Evolutionary conservation across 345 rosid species (phyloP), one percentile per base, ranked within the genome.

Genomic region (Alliaria petiolata): DNA sequence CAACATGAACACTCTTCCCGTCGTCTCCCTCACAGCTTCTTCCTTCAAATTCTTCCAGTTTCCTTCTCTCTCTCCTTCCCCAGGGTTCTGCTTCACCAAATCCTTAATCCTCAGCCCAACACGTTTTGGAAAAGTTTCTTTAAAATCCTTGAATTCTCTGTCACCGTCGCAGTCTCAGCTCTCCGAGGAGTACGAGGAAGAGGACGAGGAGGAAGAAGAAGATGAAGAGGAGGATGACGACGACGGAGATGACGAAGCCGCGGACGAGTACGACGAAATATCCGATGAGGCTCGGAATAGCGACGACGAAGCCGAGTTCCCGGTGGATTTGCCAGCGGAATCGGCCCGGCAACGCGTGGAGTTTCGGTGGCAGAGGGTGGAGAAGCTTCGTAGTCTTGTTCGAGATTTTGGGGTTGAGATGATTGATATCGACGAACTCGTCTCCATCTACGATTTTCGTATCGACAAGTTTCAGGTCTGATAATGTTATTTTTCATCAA

Each of bases 401-500:
- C 63, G 79, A 61, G 85, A 85, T 79, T 85, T 86, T 56, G 97
- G 97, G 22, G 78, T 72, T 9, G 91, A 87, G 45, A 83, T 91
- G 77, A 86, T 93, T 44, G 96, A 87, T 67, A 85, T 82, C 8
- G 82, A 91, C 62, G 90, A 89, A 69, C 96, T 93, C 63, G 76
- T 96, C 30, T 87, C 89, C 11, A 70, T 89, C 55, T 89, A 91
- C 68, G 88, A 89, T 79, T 91, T 91, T 50, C 95, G 96, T 30
- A 85, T 93, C 38, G 98, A 93, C 57, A 91, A 89, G 78, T 93
- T 93, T 75, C 98, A 93, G 96, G 98, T 93, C 71, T 11, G 36
- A 26, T 56, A 33, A 5, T 30, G n/a, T n/a, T 1, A 1, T 22
- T 1, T 1, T 17, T 12, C 6, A 0, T 53, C 3, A 20, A 54